Conservation (phyloP, 352 stramenopile genomes). For the Globisporangium paddicum region DNA sequence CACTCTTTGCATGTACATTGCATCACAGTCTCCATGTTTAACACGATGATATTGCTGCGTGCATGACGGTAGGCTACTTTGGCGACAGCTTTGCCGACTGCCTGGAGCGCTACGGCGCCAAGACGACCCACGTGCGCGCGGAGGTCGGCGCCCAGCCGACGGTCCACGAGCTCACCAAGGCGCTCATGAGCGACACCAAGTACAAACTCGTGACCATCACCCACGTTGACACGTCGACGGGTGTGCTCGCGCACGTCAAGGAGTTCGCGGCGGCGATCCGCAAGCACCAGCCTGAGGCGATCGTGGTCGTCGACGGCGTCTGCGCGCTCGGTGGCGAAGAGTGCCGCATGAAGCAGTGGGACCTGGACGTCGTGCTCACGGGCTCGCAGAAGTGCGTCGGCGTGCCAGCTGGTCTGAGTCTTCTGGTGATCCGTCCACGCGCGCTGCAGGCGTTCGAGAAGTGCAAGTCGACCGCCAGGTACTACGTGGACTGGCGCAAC, state of each 20-base stretch:
- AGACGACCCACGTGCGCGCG: slow-evolving; percentile 48
- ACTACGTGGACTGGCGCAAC: slow-evolving; percentile 78
- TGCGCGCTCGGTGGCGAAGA: slow-evolving; percentile 67
- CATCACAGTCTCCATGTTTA: not conserved
- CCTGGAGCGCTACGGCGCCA: slow-evolving; percentile 64
- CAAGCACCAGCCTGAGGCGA: slow-evolving; percentile 48
- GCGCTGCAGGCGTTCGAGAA: slow-evolving; percentile 61
- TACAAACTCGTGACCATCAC: slow-evolving; percentile 78
- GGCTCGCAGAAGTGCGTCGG: slow-evolving; percentile 78
- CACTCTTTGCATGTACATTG: not conserved
- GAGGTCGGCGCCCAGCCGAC: slow-evolving; percentile 54
- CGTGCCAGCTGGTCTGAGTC: slow-evolving; percentile 59
- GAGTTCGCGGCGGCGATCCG: slow-evolving; percentile 51
- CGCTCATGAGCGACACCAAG: slow-evolving; percentile 25
- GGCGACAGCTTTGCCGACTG: slow-evolving; percentile 67
- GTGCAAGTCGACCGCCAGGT: slow-evolving; percentile 47
- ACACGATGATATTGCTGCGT: not conserved
- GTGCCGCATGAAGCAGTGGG: slow-evolving; percentile 79
- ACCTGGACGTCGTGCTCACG: slow-evolving; percentile 74
- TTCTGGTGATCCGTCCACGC: slow-evolving; percentile 64
- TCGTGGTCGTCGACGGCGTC: slow-evolving; percentile 69
- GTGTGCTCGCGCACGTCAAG: slow-evolving; percentile 58
- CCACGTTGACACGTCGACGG: slow-evolving; percentile 75
- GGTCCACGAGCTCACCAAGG: slow-evolving; percentile 38
- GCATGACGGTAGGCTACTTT: slow-evolving; percentile 47